Conservation (phyloP, 306 rosid species). For the Acmispon strigosus region DNA sequence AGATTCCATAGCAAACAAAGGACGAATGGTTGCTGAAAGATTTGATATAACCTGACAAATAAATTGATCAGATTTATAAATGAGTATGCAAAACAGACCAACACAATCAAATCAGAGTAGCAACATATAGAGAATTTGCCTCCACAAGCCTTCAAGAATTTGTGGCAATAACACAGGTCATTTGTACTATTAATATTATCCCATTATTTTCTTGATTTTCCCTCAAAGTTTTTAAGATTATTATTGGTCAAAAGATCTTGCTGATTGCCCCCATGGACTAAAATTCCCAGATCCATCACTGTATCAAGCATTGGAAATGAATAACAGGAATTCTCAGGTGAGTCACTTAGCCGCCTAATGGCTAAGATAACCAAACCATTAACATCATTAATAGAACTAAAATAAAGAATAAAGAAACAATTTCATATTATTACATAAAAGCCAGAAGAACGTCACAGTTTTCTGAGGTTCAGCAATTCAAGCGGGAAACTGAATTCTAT, state of each 20-base stretch:
- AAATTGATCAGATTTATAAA: not conserved
- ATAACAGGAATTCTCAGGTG: not conserved
- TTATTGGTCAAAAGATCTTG: too few relatives aligned
- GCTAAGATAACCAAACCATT: not conserved
- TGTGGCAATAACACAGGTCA: not conserved
- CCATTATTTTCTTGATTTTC: not conserved
- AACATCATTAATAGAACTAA: not conserved
- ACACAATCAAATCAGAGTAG: not conserved
- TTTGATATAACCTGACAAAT: constrained; percentile 71
- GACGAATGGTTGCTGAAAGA: constrained; percentile 59
- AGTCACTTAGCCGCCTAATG: not conserved
- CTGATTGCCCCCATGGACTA: too few relatives aligned
- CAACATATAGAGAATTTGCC: not conserved
- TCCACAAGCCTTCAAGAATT: not conserved
- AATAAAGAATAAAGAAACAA: not conserved
- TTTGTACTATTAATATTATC: not conserved
- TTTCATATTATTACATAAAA: not conserved
- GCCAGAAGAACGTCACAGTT: not conserved
- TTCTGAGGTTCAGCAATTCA: not conserved
- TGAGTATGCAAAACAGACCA: not conserved
- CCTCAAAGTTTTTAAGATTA: too few relatives aligned
- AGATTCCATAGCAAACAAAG: constrained; percentile 57
- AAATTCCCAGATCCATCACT: not conserved
- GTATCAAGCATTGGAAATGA: not conserved
- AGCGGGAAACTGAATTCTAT: not conserved